Evolutionary conservation across 1,284 basidiomycete species (phyloP), one percentile per base, ranked within the genome.

Genomic region (Ceratobasidium sp.): DNA sequence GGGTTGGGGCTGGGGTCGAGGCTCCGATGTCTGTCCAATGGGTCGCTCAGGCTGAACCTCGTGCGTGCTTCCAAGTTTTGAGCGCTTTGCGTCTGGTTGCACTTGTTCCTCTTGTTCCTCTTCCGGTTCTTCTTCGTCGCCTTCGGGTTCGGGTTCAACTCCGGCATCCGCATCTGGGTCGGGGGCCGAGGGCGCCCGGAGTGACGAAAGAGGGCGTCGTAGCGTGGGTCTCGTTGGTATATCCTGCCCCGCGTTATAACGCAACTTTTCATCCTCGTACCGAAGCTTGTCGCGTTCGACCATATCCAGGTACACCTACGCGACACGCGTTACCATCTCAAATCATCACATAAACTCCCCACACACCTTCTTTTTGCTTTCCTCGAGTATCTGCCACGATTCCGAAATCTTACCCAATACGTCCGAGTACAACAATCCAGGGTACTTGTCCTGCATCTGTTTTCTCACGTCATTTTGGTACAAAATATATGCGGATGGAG

Each of bases 391-490:
- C 56, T 82, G 81, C 95, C 95, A 98, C 72, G 84, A 82, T 71
- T 86, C 84, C 14, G 89, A 83, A 73, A 96, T 90, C 73, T 89
- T 77, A 52, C 77, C 77, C 72, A 95, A 80, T 27, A 96, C 79
- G 71, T 95, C 93, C 66, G 83, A 79, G 76, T 95, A 88, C 47
- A 84, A 78, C 70, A 92, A 79, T 9, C 80, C 79, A 2, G 91
- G 89, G 76, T 90, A 80, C 73, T 83, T 79, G 54, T 80, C 80
- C 80, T 88, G 87, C 74, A 92, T 81, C 72, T 85, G 80, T 71
- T 87, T 85, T 75, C 95, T 88, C 70, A 95, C 84, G 49, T 92
- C 89, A 77, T 98, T 98, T 79, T 98, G 96, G 84, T 91, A 99
- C 74, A 97, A 82, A 76, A 99, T 87, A 81, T 98, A 99, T 19